Percentiles rank a stretch among this genome's conserved stretches.
Evolutionary conservation across 1,139 yeast species (phyloP).

Genomic region (Protomyces macrosporus): DNA sequence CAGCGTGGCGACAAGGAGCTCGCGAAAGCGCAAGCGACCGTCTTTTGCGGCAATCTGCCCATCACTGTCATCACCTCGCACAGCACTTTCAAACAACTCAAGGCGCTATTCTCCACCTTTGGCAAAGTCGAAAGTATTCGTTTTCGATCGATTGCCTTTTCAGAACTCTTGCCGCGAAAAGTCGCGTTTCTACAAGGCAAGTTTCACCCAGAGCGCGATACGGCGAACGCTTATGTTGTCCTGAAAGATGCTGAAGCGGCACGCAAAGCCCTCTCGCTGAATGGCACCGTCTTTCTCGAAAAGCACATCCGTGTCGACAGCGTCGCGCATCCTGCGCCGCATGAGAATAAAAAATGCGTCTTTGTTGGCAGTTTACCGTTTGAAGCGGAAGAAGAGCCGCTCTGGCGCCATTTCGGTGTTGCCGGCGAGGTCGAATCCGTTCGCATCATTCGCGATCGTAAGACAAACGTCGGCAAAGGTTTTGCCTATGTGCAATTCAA

Average conservation of each 20-base stretch:
- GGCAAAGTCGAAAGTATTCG: slow-evolving; percentile 71
- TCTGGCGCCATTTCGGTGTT: slow-evolving; percentile 68
- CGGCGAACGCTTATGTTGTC: slow-evolving; percentile 84
- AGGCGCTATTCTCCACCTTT: slow-evolving; percentile 38
- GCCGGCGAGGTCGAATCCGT: slow-evolving; percentile 80
- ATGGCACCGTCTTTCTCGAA: slow-evolving; percentile 62
- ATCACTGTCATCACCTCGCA: slow-evolving; percentile 62
- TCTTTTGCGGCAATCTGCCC: slow-evolving; percentile 84
- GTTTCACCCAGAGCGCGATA: slow-evolving; percentile 69
- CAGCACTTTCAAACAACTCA: slow-evolving; percentile 34
- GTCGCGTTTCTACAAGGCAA: slow-evolving; percentile 82
- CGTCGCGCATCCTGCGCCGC: slow-evolving; percentile 75
- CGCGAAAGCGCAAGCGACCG: slow-evolving; percentile 79
- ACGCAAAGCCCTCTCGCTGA: slow-evolving; percentile 51
- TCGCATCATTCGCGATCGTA: slow-evolving; percentile 82
- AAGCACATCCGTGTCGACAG: slow-evolving; percentile 88
- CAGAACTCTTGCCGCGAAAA: slow-evolving; percentile 83
- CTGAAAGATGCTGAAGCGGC: slow-evolving; percentile 54
- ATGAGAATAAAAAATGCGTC: slow-evolving; percentile 75
- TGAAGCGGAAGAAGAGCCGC: slow-evolving; percentile 81
- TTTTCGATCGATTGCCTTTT: slow-evolving; percentile 87
- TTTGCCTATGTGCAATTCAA: slow-evolving; percentile 92
- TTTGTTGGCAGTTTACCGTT: slow-evolving; percentile 94
- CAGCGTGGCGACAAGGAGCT: slow-evolving; percentile 64
- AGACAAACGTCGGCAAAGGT: slow-evolving; percentile 94